Base-by-base conservation (phyloP, 2,329 filamentous ascomycete species). In the Pseudogymnoascus sp. region DNA sequence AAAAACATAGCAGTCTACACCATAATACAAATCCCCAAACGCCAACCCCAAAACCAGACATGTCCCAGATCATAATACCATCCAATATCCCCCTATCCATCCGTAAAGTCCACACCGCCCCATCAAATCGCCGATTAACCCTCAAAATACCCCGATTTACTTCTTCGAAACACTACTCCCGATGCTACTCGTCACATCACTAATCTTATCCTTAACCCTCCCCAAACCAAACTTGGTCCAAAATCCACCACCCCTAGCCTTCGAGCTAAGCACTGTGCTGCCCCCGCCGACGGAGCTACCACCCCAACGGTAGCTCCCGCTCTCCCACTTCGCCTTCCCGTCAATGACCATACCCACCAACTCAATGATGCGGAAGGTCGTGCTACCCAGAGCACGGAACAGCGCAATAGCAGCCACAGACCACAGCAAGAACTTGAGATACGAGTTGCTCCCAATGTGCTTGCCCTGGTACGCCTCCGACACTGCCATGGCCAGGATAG, bases 341-440 rank as follows among this genome's bases (percentile, higher is more conserved):
- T 99, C 93, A 37, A 94, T 90, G 37, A 95, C 79, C 71, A 87
- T 87, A 72, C 96, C 93, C 61, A 99, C 77, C 35, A 87, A 78
- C 71, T 95, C 93, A 70, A 97, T 86, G 63, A 97, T 74, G 2
- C 90, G 87, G 76, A 95, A 99, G 0, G 90, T 84, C 0, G 86
- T 87, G 8, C 83, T 88, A 0, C 94, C 94, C 1, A 97, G 74
- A 0, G 91, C 92, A 66, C 94, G 85, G 81, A 99, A 96, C 5
- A 94, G 78, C 1, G 95, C 94, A 27, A 99, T 77, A 0, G 82
- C 82, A 0, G 94, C 94, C 12, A 99, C 94, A 31, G 84, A 80
- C 94, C 94, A 99, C 21, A 99, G 82, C 72, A 99, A 90, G 76
- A 97, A 94, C 36, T 87, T 88, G 45, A 99, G 82, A 74, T 99